Evolutionary conservation across 768 basidiomycete genomes (phyloP), one percentile per base, ranked within the genome.

Genomic region (Nidularia pulvinata): DNA sequence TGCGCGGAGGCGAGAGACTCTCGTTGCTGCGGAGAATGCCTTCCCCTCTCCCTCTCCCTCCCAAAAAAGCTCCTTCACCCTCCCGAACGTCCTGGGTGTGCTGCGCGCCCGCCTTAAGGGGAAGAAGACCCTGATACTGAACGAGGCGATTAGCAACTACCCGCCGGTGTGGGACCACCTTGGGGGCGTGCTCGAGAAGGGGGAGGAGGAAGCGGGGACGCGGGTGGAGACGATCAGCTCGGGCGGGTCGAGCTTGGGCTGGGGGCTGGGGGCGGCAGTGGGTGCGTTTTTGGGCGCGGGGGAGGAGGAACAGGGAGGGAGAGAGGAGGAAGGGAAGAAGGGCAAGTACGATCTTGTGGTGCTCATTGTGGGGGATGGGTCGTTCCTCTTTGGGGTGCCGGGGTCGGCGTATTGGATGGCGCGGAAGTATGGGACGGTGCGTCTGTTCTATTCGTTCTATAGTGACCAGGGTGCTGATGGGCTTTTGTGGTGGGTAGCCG

Each of bases 361-460:
- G 1, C 73, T 71, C 1, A 69, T 91, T 25, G 83, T 89, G 2
- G 89, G 89, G 0, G 89, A 91, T 59, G 89, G 89, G 0, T 81
- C 80, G 5, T 91, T 76, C 58, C 60, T 89, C 62, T 90, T 89
- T 59, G 77, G 83, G 0, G 81, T 85, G 0, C 89, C 88, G 0
- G 76, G 79, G 33, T 79, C 85, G 0, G 81, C 80, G 1, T 90
- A 79, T 65, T 90, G 89, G 89, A 88, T 89, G 67, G 86, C 89
- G 1, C 75, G 80, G 58, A 76, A 76, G 46, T 90, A 90, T 63
- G 67, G 84, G 33, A 84, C 88, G 22, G 88, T 88, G 52, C 54
- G 78, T 65, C 10, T 47, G 32, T 2, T 16, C 11, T 49, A 9
- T 42, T 13, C 35, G 37, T 13, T 9, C 30, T 43, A 13, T 7